Conservation (phyloP, 2,329 filamentous ascomycete genomes). For the Fusarium odoratissimum region DNA sequence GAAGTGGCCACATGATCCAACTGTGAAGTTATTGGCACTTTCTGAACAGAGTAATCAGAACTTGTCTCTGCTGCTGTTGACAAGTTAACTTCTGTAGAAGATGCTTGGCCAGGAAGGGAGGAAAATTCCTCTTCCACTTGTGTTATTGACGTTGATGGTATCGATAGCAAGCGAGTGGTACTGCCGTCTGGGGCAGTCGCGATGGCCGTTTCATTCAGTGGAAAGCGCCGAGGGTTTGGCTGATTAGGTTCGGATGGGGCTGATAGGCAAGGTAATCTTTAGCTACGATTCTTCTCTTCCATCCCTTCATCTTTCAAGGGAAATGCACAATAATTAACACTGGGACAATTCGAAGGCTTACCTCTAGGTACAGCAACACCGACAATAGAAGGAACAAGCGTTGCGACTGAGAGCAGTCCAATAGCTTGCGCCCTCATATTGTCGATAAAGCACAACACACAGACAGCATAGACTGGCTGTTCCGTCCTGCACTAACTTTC, state of each 20-base stretch:
- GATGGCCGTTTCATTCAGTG: conserved; percentile 25
- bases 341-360: conserved; percentile 15
- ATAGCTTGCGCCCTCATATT: conserved; percentile 37
- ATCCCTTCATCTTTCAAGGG: background rate
- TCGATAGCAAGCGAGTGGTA: conserved; percentile 23
- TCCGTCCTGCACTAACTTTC: background rate
- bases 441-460: background rate
- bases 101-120: background rate
- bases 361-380: conserved; percentile 33
- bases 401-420: conserved; percentile 33
- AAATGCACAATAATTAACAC: background rate
- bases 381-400: conserved; percentile 24
- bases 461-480: background rate
- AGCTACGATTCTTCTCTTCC: conserved; percentile 1
- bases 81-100: background rate
- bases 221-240: conserved; percentile 23
- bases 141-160: background rate
- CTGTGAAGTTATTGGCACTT: background rate
- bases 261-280: background rate
- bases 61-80: background rate
- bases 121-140: background rate
- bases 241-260: conserved; percentile 17
- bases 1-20: background rate
- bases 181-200: conserved; percentile 15
- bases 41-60: background rate